Evolutionary conservation across 2,329 filamentous ascomycete species (phyloP).

Genomic region (Hortaea werneckii): DNA sequence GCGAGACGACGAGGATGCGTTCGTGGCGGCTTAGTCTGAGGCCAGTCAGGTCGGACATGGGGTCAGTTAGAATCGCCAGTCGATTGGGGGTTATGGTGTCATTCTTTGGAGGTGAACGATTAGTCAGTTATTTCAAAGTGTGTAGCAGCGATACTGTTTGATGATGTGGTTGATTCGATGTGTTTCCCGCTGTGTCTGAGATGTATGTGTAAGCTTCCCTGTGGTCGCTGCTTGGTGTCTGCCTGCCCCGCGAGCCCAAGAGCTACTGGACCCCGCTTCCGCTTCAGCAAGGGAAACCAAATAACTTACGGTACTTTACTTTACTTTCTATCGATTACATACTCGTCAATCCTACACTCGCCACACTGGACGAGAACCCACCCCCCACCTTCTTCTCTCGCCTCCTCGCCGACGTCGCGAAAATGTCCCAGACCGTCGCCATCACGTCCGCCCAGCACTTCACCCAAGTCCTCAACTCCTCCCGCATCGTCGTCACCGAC

Average conservation of each 20-base stretch:
- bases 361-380: background rate
- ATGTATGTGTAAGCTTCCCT: no score
- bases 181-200: no score
- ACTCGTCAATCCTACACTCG: background rate
- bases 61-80: background rate
- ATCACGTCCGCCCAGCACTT: conserved; percentile 43
- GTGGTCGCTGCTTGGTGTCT: no score
- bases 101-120: background rate
- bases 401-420: conserved; percentile 10
- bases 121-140: background rate
- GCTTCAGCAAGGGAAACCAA: no score
- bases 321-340: no score
- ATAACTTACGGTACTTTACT: no score
- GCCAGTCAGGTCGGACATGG: conserved; percentile 16
- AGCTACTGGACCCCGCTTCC: no score
- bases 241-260: no score
- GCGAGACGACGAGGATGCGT: conserved; percentile 23
- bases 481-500: conserved; percentile 74
- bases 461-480: conserved; percentile 55
- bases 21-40: conserved; percentile 25
- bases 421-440: conserved; percentile 36
- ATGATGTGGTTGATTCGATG: no score
- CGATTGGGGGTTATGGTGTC: conserved; percentile 1
- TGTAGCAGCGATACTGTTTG: background rate
- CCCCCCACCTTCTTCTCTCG: conserved; percentile 3